Base-by-base conservation (phyloP, 495 filamentous ascomycete species). In the Delitschia confertaspora region DNA sequence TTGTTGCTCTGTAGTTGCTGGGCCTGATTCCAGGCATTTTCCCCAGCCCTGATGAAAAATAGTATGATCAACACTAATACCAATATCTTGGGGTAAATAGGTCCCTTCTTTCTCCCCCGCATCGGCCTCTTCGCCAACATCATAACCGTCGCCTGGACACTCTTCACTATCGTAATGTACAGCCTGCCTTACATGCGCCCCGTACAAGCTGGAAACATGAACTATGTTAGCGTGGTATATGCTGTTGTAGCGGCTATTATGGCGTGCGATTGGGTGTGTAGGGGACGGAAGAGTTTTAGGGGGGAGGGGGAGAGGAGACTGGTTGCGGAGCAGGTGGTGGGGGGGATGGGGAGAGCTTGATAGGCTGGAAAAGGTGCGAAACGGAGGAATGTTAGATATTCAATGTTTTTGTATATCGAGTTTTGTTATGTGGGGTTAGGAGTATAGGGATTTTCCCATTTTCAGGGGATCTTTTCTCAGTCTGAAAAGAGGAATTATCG, bases 91-190 rank as follows among this genome's bases (percentile, higher is more conserved):
- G n/a, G n/a, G n/a, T n/a, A 36, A 6, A 56, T 46, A 19, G 56
- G 59, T 10, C 56, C 59, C n/a, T 61, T 61, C 46, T 61, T 53
- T 56, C 53, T 61, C 29, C 53, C 53, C 9, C 49, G 35, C 24
- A 33, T 59, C 41, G 56, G 59, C 23, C 33, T 59, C 26, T 9
- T 61, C 24, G 29, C 53, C 13, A 59, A 61, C 42, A 35, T 52
- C 17, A 47, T 61, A 4, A 34, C 55, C n/a, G 49, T 61, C 21
- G 8, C 24, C 17, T 61, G 58, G 58, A 61, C 58, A 4, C 25
- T 57, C 16, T 61, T 61, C 42, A 59, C 59, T 1, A 27, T 59
- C 49, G 30, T 61, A 35, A 59, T 61, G 56, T 61, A 57, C 53
- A 51, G 45, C 43, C 59, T 61, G 37, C 59, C 59, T 2, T 57